Conservation (phyloP, 2,329 filamentous ascomycete genomes). For the Thyridium curvatum region DNA sequence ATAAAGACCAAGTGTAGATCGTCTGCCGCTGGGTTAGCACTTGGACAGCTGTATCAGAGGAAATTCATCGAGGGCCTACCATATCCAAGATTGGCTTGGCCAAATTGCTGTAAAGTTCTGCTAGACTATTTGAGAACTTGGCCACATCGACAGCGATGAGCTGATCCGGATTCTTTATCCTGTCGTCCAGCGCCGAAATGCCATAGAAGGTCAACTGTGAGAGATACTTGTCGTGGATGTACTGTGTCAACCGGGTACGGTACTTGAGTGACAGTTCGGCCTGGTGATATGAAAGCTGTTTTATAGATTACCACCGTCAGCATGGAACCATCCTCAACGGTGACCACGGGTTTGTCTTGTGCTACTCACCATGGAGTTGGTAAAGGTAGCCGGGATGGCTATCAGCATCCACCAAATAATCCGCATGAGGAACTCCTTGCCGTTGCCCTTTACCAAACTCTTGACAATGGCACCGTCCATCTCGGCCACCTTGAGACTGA, state of each 20-base stretch:
- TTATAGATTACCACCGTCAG: conserved; percentile 4
- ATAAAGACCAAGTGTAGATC: conserved; percentile 93
- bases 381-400: conserved; percentile 92
- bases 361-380: conserved; percentile 84
- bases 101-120: conserved; percentile 92
- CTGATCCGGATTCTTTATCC: conserved; percentile 98
- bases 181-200: conserved; percentile 87
- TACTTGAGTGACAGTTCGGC: conserved; percentile 91
- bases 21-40: conserved; percentile 30
- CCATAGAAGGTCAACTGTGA: conserved; percentile 98
- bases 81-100: conserved; percentile 94
- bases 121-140: conserved; percentile 91
- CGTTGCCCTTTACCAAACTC: conserved; percentile 83
- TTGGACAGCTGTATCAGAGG: neutral
- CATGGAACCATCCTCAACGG: too few species aligned
- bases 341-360: too few species aligned
- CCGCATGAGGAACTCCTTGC: conserved; percentile 79
- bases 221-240: conserved; percentile 93
- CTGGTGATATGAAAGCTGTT: conserved; percentile 94
- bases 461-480: conserved; percentile 93
- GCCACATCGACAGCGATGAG: conserved; percentile 94
- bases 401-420: conserved; percentile 99
- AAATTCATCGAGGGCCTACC: conserved; percentile 36
- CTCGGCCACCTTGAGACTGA: conserved; percentile 93
- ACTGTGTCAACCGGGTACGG: conserved; percentile 83